Evolutionary conservation across 345 rosid species (phyloP).

Genomic region (Brassica nigra): DNA sequence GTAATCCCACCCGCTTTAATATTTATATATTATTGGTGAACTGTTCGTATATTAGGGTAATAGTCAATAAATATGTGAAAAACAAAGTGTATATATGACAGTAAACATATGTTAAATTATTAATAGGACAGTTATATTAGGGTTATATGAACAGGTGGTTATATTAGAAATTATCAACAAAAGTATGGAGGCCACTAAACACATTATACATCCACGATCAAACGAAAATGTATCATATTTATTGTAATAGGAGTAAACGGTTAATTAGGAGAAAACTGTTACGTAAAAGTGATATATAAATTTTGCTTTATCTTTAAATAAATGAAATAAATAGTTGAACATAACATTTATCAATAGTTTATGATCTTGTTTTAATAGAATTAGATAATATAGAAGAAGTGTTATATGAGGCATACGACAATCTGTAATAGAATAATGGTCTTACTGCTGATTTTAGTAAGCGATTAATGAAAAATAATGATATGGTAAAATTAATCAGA

Average conservation of each 20-base stretch:
- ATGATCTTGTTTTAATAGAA: too few relatives aligned
- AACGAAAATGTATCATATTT: neutral
- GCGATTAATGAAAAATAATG: too few relatives aligned
- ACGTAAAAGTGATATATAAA: neutral
- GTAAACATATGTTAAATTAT: too few relatives aligned
- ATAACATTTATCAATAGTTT: too few relatives aligned
- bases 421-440: too few relatives aligned
- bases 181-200: neutral
- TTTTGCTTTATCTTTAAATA: neutral
- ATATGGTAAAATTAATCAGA: too few relatives aligned
- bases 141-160: neutral
- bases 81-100: too few relatives aligned
- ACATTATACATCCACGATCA: neutral
- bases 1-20: neutral
- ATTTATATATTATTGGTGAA: neutral
- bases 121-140: neutral
- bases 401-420: too few relatives aligned
- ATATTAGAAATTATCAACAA: neutral
- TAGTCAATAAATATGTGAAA: neutral
- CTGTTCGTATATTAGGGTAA: neutral
- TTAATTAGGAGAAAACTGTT: neutral
- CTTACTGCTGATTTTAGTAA: too few relatives aligned
- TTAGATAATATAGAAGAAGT: too few relatives aligned
- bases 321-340: too few relatives aligned
- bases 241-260: neutral